These are phyloP conservation scores for Eimeria maxima DNA, from an alignment of 169 alveolate species.

Conservation along the genomic window DNA sequence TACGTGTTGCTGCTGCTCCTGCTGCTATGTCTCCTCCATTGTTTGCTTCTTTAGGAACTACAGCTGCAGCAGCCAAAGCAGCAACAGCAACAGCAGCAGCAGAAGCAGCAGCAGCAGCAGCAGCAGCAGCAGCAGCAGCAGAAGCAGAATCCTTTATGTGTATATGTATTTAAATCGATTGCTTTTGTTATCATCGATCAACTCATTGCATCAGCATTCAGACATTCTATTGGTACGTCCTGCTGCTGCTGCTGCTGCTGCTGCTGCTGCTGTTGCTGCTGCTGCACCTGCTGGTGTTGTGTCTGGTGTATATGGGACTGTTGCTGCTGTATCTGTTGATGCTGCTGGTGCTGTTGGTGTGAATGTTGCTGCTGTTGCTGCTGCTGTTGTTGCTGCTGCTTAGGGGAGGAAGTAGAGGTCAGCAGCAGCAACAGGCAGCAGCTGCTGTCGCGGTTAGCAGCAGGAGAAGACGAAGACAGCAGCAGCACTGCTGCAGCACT, in stretches of 20 bases:
- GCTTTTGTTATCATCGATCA: constrained; percentile 20
- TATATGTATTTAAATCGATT: background rate
- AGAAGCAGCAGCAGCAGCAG: too few species aligned
- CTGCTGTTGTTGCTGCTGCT: constrained; percentile 73
- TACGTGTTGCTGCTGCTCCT: background rate
- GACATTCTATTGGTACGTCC: background rate
- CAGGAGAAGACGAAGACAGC: constrained; percentile 36
- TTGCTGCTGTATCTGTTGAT: too few species aligned
- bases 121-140: constrained; percentile 66
- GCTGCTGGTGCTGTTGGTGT: background rate
- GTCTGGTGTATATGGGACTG: background rate
- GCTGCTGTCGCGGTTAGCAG: constrained; percentile 53
- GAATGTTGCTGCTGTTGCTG: constrained; percentile 18
- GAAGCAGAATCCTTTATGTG: constrained; percentile 5
- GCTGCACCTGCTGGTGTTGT: background rate
- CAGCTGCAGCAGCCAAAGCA: too few species aligned
- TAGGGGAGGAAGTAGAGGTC: constrained; percentile 40
- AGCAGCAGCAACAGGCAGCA: constrained; percentile 58
- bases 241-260: background rate
- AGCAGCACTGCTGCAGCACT: constrained; percentile 33
- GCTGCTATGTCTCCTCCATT: constrained; percentile 17
- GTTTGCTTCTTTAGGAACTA: background rate
- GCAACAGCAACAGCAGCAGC: too few species aligned
- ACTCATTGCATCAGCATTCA: constrained; percentile 5
- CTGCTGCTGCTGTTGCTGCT: constrained; percentile 42